Conservation (phyloP, 805 yeast species). For the Candida adriatica region DNA sequence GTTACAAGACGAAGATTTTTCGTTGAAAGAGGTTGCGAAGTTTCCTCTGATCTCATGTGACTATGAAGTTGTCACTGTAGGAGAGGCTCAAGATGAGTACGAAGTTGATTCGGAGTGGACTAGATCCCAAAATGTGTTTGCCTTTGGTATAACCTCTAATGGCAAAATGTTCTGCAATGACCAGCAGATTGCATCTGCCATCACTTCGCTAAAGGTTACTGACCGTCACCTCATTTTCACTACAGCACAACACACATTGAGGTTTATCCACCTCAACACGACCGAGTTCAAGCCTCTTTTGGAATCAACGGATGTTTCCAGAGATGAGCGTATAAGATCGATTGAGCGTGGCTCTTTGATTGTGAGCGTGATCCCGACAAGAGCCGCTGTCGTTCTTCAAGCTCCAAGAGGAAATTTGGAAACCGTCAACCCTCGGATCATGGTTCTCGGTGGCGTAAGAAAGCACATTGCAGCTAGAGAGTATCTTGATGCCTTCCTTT, state of each 20-base stretch:
- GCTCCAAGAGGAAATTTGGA: constrained; percentile 96
- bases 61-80: constrained; percentile 36
- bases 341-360: constrained; percentile 90
- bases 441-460: constrained; percentile 83
- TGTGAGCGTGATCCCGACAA: constrained; percentile 75
- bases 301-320: constrained; percentile 29
- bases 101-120: constrained; percentile 24
- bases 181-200: constrained; percentile 57
- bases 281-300: constrained; percentile 33
- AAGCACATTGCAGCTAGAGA: constrained; percentile 48
- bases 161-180: constrained; percentile 71
- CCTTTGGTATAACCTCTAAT: constrained; percentile 67
- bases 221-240: constrained; percentile 73
- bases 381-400: constrained; percentile 76
- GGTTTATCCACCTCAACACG: constrained; percentile 65
- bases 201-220: constrained; percentile 73
- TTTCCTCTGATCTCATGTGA: constrained; percentile 70
- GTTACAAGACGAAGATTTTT: constrained; percentile 24
- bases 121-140: constrained; percentile 27
- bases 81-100: constrained; percentile 7
- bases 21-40: constrained; percentile 32
- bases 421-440: constrained; percentile 86
- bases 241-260: constrained; percentile 78
- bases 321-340: constrained; percentile 80
- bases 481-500: constrained; percentile 68